Evolutionary conservation across 768 basidiomycete species (phyloP), one percentile per base, ranked within the genome.

Genomic region (Leucosporidium yakuticum): DNA sequence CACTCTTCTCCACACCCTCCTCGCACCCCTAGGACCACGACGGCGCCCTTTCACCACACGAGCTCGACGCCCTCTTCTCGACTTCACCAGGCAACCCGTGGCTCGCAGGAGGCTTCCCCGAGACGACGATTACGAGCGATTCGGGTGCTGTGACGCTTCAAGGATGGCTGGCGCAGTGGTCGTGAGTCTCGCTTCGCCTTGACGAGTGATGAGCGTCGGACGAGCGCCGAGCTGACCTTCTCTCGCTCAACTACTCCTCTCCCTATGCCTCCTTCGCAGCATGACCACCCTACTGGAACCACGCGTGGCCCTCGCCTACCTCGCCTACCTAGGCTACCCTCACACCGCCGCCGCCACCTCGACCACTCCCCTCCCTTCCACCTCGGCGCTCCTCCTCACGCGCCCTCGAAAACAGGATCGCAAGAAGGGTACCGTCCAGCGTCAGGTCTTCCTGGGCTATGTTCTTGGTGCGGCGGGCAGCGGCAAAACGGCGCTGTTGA

Each of bases 91-190:
- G 93, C 2, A 94, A 94, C 76, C 95, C 95, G n/a, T 99, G 95
- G 95, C 83, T 85, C 20, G 84, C 83, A n/a, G 88, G 89, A 74
- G 89, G 88, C 57, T 96, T 95, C 79, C 90, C 93, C 0, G 90
- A 94, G 74, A 92, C 86, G 19, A 72, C 73, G 0, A 91, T 91
- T 8, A 83, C 92, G 55, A 86, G 89, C 21, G 88, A 91, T 73
- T 92, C 93, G 74, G 92, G 91, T 17, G 86, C 90, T 34, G 89
- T 97, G 23, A 97, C 94, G n/a, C 79, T 99, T 54, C 94, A 97
- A 80, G 91, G 92, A 2, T 99, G 95, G 95, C 81, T 98, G 32
- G 95, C 95, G 25, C 94, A 96, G 77, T 99, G 95, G 95, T 95
- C 91, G 93, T 92, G 61, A 72, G 83, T 78, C 27, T 27, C n/a